Evolutionary conservation across 2,329 filamentous ascomycete genomes (phyloP), one percentile per base, ranked within the genome.

Genomic region (Xylariomycetidae sp.): DNA sequence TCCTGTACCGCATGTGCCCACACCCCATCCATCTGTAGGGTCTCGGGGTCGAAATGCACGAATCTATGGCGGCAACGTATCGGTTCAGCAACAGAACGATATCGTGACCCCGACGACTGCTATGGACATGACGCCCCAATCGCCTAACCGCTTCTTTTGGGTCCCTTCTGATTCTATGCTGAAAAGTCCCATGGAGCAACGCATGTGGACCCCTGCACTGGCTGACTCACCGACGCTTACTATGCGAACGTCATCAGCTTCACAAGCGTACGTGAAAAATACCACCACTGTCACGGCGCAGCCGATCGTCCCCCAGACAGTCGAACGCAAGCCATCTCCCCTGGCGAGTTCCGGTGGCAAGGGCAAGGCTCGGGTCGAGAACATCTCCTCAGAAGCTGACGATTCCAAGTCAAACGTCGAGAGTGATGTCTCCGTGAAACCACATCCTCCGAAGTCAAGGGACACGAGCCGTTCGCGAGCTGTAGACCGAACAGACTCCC

Each of bases 181-280:
- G 9, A 32, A 14, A 6, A 35, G 28, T 10, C 37, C 39, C 16
- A 31, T 29, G 12, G 27, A 37, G 22, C 19, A 22, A 25, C 28
- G 33, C 18, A 18, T 20, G 16, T 32, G 29, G 25, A 30, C 33
- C 14, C 27, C 31, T 30, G 37, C 39, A 19, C 33, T 29, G 12
- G 40, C 40, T 4, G 40, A 43, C 15, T 43, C 40, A 15, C 40
- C 40, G 9, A 43, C 40, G 10, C 19, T 43, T 9, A 37, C 25
- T 25, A 35, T 34, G 18, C 15, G 16, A 10, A 31, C 33, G 9
- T 27, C 19, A 26, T 5, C 19, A 12, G 22, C 16, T 27, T 28
- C 34, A 16, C 28, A 24, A 29, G 22, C 20, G 32, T 26, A 33
- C 17, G 27, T 13, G 8, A 35, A 16, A 20, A 19, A 19, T 3